Conservation (phyloP, 148 eudicot species). For the Euryodendron excelsum region DNA sequence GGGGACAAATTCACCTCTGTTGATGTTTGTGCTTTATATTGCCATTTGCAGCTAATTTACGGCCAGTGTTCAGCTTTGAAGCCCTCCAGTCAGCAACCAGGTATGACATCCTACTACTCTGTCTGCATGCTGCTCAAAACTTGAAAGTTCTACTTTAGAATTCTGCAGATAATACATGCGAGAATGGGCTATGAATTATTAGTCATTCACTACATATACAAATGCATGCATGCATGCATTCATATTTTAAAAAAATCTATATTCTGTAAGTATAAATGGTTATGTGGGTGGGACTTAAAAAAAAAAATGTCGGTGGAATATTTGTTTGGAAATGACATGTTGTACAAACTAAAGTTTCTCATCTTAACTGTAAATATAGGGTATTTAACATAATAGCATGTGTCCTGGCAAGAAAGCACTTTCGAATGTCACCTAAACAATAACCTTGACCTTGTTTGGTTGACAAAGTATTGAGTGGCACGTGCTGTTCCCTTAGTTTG, state of each 20-base stretch:
- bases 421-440: not conserved
- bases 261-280: not conserved
- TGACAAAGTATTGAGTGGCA: not conserved
- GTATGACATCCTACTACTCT: slow-evolving; percentile 31
- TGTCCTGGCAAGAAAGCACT: slow-evolving; percentile 1
- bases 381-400: not conserved
- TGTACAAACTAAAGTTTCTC: not conserved
- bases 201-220: too few relatives aligned
- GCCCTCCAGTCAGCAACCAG: slow-evolving; percentile 64
- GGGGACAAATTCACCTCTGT: not conserved
- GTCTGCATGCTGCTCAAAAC: not conserved
- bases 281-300: not conserved
- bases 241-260: not conserved
- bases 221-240: not conserved
- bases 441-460: not conserved
- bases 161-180: not conserved
- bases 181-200: not conserved
- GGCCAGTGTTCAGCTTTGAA: slow-evolving; percentile 57
- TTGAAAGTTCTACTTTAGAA: not conserved
- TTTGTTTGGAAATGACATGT: not conserved
- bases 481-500: not conserved
- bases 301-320: too few relatives aligned
- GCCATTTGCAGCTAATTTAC: slow-evolving; percentile 51
- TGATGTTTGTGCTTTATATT: not conserved
- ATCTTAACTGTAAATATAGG: not conserved